These are phyloP conservation scores for Camillea tinctor DNA, from an alignment of 2,329 filamentous ascomycete genomes.

Conservation along the genomic window DNA sequence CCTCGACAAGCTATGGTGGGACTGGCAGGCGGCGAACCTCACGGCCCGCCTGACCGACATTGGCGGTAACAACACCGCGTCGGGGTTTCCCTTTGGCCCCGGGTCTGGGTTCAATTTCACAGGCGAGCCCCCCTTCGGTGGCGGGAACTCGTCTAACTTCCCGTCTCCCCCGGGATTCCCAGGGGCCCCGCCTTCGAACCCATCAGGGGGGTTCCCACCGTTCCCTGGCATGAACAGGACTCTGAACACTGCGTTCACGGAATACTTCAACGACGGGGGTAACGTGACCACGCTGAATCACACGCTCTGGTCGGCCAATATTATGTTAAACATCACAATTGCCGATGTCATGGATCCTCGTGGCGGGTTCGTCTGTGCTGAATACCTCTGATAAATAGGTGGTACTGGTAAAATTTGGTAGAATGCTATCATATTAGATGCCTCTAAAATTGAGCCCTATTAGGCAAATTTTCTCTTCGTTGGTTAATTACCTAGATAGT, in stretches of 20 bases:
- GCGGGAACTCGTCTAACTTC: conserved; percentile 7
- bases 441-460: too few species aligned
- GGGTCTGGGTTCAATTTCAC: conserved; percentile 12
- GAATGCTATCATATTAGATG: not conserved
- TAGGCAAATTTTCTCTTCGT: too few species aligned
- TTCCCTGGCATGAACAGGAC: conserved; percentile 9
- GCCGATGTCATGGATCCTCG: conserved; percentile 26
- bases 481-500: too few species aligned
- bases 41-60: conserved; percentile 20
- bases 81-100: conserved; percentile 3
- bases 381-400: conserved; percentile 14
- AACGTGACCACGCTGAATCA: conserved; percentile 27
- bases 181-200: conserved; percentile 8
- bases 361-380: conserved; percentile 21
- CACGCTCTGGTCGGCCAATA: conserved; percentile 25
- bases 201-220: conserved; percentile 10
- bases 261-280: conserved; percentile 28
- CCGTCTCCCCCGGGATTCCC: conserved; percentile 10
- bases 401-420: not conserved
- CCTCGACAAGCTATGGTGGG: conserved; percentile 26
- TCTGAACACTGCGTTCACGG: conserved; percentile 16
- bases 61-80: conserved; percentile 21
- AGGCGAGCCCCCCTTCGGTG: conserved; percentile 9
- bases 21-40: conserved; percentile 24
- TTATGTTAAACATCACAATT: conserved; percentile 28